Percentiles rank a stretch among this genome's conserved stretches.
These are phyloP conservation scores for Rhododendron ovatum DNA, from an alignment of 148 eudicot species.

Conservation along the genomic window DNA sequence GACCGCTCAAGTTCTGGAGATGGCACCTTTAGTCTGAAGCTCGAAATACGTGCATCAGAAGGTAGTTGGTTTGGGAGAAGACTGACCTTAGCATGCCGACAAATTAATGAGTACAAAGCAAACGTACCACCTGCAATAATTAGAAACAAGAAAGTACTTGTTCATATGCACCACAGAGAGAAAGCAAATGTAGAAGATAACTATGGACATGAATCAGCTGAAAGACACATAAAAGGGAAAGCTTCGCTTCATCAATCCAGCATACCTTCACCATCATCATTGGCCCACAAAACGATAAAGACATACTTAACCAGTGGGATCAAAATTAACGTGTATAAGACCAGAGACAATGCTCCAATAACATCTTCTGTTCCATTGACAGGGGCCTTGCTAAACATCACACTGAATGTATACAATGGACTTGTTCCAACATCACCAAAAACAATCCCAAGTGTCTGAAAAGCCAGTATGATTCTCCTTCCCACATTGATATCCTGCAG, in stretches of 20 bases:
- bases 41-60: constrained; percentile 91
- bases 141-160: constrained; percentile 7
- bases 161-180: constrained; percentile 12
- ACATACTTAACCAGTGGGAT: constrained; percentile 79
- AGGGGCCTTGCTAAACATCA: constrained; percentile 96
- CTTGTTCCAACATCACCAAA: constrained; percentile 99
- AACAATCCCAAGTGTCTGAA: constrained; percentile 90
- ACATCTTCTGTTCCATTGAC: constrained; percentile 80
- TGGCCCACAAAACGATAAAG: constrained; percentile 91
- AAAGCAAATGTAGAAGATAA: constrained; percentile 1
- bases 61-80: constrained; percentile 92
- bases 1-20: constrained; percentile 98
- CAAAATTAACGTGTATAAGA: constrained; percentile 78
- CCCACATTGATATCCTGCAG: constrained; percentile 77
- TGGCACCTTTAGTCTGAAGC: constrained; percentile 95
- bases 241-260: constrained; percentile 9
- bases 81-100: constrained; percentile 97
- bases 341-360: constrained; percentile 87
- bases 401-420: constrained; percentile 90
- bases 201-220: neutral
- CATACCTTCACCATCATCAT: constrained; percentile 98
- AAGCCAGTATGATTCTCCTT: constrained; percentile 54
- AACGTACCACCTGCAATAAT: constrained; percentile 90
- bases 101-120: constrained; percentile 89
- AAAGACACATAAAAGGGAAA: neutral